Evolutionary conservation across 805 yeast genomes (phyloP).

Genomic region (Candida boidinii): DNA sequence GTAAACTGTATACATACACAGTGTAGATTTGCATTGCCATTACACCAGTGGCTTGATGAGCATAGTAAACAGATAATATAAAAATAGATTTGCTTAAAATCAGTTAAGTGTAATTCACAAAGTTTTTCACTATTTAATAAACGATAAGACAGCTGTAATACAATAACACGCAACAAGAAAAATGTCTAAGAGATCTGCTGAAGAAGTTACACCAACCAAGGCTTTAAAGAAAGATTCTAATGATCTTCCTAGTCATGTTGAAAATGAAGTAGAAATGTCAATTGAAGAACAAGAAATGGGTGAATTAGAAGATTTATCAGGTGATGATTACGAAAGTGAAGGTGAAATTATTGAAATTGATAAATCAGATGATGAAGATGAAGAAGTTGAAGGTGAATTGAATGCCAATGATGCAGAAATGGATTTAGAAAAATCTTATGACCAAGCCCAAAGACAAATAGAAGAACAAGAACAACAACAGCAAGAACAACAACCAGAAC

Average conservation of each 20-base stretch:
- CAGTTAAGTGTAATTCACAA: no score
- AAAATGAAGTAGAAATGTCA: slow-evolving; percentile 54
- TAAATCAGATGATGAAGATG: slow-evolving; percentile 41
- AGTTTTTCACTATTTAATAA: no score
- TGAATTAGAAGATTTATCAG: slow-evolving; percentile 81
- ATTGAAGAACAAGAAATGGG: no score
- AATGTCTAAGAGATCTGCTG: slow-evolving; percentile 28
- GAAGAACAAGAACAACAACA: slow-evolving; percentile 28
- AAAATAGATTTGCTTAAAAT: no score
- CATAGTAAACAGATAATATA: no score
- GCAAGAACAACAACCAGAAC: slow-evolving; percentile 23
- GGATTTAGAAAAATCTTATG: slow-evolving; percentile 11
- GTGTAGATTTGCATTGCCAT: no score
- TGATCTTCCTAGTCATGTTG: slow-evolving; percentile 17
- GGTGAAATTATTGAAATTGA: slow-evolving; percentile 83
- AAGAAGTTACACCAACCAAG: slow-evolving; percentile 9
- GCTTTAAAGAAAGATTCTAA: slow-evolving; percentile 13
- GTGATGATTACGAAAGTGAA: slow-evolving; percentile 89
- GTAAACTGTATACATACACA: no score
- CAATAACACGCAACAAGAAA: no score
- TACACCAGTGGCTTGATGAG: no score
- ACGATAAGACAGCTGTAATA: no score
- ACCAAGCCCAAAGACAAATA: slow-evolving; percentile 15
- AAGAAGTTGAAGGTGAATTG: slow-evolving; percentile 28
- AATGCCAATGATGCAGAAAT: slow-evolving; percentile 13